Evolutionary conservation across 208 protist genomes (phyloP).

Genomic region (Trichomonas vaginalis): DNA sequence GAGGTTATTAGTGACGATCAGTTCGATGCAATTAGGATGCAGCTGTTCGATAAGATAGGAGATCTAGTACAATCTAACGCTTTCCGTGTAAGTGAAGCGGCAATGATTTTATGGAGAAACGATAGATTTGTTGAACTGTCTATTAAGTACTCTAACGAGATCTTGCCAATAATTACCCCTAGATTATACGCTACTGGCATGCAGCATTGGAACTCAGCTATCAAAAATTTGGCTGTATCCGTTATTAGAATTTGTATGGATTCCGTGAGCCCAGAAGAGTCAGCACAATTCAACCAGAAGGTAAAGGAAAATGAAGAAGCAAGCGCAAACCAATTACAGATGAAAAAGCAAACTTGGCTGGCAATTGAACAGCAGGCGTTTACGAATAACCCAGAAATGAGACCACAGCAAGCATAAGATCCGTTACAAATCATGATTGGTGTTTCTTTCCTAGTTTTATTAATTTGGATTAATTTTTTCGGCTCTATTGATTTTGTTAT

Average conservation of each 20-base stretch:
- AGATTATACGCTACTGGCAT: not conserved
- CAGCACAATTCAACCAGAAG: not conserved
- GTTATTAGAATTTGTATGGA: constrained; percentile 8
- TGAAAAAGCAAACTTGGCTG: not conserved
- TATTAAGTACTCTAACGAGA: not conserved
- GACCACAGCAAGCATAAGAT: not conserved
- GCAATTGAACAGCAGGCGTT: not conserved
- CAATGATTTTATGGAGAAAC: constrained; percentile 1
- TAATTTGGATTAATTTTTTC: no score
- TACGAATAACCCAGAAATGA: not conserved
- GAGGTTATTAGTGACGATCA: not conserved
- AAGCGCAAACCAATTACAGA: not conserved
- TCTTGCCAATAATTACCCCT: not conserved
- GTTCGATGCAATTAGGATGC: not conserved
- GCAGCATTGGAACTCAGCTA: not conserved
- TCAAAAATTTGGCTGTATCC: not conserved
- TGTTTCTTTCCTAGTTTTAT: no score
- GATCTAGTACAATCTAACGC: not conserved
- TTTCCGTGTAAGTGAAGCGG: not conserved
- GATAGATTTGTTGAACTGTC: not conserved
- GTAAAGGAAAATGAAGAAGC: not conserved
- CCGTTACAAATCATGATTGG: no score
- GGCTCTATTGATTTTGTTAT: no score
- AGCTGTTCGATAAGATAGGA: not conserved
- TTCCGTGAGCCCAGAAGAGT: not conserved